Evolutionary conservation across 495 filamentous ascomycete species (phyloP).

Genomic region (Daldinia vernicosa): DNA sequence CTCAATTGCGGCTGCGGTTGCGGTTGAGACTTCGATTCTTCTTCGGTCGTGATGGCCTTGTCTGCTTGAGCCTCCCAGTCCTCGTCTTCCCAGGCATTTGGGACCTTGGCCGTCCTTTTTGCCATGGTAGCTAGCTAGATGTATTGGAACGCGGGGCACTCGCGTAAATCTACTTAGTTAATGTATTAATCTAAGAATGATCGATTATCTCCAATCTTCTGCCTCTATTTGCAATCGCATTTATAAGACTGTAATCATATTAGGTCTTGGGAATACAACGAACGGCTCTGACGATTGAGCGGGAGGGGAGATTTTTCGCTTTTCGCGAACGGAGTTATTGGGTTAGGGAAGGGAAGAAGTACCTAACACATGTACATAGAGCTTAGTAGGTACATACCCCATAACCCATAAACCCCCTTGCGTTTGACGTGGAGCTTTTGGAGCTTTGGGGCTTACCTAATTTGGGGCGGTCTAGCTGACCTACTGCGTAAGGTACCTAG

Average conservation of each 20-base stretch:
- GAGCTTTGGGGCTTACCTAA: slow-evolving; percentile 24
- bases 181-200: neutral
- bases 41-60: slow-evolving; percentile 37
- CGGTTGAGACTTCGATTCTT: slow-evolving; percentile 48
- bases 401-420: neutral
- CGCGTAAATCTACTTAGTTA: neutral
- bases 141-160: neutral
- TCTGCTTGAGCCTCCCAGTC: slow-evolving; percentile 87
- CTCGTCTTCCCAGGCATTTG: slow-evolving; percentile 87
- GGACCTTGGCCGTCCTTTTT: slow-evolving; percentile 60
- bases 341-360: neutral
- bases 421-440: neutral
- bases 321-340: slow-evolving; percentile 28
- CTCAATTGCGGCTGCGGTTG: slow-evolving; percentile 57
- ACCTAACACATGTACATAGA: neutral
- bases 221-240: neutral
- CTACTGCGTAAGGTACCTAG: neutral
- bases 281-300: neutral
- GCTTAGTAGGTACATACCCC: too few species aligned
- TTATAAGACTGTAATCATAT: slow-evolving; percentile 4
- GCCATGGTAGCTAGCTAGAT: slow-evolving; percentile 56
- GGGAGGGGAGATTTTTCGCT: slow-evolving; percentile 38
- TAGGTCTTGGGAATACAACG: neutral
- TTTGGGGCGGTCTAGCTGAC: neutral
- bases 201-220: neutral